phyloP scores from a whole-genome alignment of 305 asterid genomes.

The Fraxinus velutina region DNA sequence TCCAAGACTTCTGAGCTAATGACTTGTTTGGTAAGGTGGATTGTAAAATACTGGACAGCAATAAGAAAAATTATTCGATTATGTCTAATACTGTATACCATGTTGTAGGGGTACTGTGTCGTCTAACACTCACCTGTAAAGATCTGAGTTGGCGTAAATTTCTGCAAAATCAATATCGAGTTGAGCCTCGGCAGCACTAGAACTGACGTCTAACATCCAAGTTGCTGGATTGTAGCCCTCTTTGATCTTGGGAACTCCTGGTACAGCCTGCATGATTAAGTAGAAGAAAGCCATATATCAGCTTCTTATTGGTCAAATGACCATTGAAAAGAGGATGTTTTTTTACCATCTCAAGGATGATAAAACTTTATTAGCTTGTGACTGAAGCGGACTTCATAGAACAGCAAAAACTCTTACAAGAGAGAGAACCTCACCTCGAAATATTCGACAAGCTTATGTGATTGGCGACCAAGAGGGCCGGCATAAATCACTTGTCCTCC shows the following conservation, averaged over 20 bases:
- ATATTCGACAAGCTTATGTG: constrained; percentile 35
- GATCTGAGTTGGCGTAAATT: constrained; percentile 38
- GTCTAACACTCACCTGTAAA: constrained; percentile 27
- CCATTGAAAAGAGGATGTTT: neutral
- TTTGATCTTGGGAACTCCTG: constrained; percentile 40
- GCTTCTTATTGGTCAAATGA: neutral
- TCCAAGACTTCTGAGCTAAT: neutral
- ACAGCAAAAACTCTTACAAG: neutral
- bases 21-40: neutral
- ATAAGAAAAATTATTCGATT: neutral
- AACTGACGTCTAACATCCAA: constrained; percentile 46
- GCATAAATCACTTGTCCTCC: constrained; percentile 47
- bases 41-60: neutral
- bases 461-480: constrained; percentile 41
- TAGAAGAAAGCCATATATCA: neutral
- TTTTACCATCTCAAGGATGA: neutral
- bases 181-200: constrained; percentile 36
- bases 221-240: constrained; percentile 49
- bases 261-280: constrained; percentile 31
- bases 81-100: neutral
- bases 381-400: neutral
- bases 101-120: neutral
- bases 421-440: constrained; percentile 38
- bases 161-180: constrained; percentile 43
- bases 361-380: neutral